Evolutionary conservation across 2,329 filamentous ascomycete genomes (phyloP), one percentile per base, ranked within the genome.

Genomic region (Orbilia brochopaga): DNA sequence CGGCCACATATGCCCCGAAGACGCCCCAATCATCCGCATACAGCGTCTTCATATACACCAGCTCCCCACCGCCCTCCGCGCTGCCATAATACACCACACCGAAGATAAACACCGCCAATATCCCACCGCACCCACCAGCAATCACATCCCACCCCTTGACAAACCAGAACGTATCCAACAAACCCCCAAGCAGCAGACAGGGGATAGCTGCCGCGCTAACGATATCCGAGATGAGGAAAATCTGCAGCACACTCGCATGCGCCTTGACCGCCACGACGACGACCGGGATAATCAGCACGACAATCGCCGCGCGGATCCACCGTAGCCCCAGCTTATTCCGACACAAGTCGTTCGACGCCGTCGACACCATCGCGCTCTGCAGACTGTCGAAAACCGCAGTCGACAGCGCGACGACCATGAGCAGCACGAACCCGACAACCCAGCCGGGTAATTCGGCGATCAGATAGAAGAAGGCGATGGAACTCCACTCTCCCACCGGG

Each of bases 291-390:
- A 92, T 92, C 79, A 92, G 76, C 15, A 90, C 78, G 0, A 93
- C 85, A 24, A 94, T 90, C 44, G 83, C 83, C 17, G 77, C 83
- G 52, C 90, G 88, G 75, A 93, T 88, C 79, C 83, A 85, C 86
- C 89, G 90, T 74, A 92, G 85, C 76, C 87, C 88, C 63, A 94
- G 85, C 69, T 85, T 86, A 83, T 94, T 94, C 76, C 90, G 87
- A 84, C 93, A 93, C 13, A 94, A 80, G 78, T 94, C 90, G 81
- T 93, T 93, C 75, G 88, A 91, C 13, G 88, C 89, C 0, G 89
- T 90, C n/a, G 88, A 91, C 6, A 93, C 88, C 88, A 94, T 92
- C 75, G 90, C 89, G 1, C 87, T 89, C 80, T 93, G 91, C 40
- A 93, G 83, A 73, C 85, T 89, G 81, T 94, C 90, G 74, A 94